A percentile compares a stretch with the other conserved stretches of the same genome.
Evolutionary conservation across 2,329 filamentous ascomycete species (phyloP).

Genomic region (Penicillium janthinellum): DNA sequence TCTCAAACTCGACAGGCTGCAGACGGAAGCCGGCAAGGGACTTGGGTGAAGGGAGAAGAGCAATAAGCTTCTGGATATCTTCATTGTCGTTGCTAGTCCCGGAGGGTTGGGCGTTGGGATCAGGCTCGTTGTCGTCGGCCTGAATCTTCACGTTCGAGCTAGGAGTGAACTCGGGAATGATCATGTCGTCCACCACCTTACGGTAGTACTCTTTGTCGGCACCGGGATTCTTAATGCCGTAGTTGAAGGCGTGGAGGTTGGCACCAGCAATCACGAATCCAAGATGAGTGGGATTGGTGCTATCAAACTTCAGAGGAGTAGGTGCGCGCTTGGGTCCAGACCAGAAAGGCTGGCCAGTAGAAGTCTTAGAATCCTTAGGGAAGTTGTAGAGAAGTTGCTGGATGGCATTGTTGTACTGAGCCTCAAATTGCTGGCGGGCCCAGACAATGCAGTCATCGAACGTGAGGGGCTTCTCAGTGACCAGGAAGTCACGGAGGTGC

Average conservation of each 20-base stretch:
- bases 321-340: slow-evolving; percentile 97
- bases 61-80: slow-evolving; percentile 73
- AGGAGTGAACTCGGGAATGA: slow-evolving; percentile 91
- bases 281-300: slow-evolving; percentile 81
- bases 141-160: slow-evolving; percentile 94
- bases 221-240: slow-evolving; percentile 85
- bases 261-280: slow-evolving; percentile 85
- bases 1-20: slow-evolving; percentile 93
- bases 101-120: slow-evolving; percentile 71
- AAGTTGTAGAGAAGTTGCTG: slow-evolving; percentile 96
- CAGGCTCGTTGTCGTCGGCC: slow-evolving; percentile 90
- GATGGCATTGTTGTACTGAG: slow-evolving; percentile 95
- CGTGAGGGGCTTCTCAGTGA: slow-evolving; percentile 84
- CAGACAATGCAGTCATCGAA: slow-evolving; percentile 97
- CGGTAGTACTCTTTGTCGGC: slow-evolving; percentile 71
- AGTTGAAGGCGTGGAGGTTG: slow-evolving; percentile 96
- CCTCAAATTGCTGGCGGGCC: slow-evolving; percentile 92
- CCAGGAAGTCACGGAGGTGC: slow-evolving; percentile 84
- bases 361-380: slow-evolving; percentile 88
- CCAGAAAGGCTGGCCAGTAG: slow-evolving; percentile 91
- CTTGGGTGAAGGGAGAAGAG: slow-evolving; percentile 75
- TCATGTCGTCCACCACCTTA: slow-evolving; percentile 85
- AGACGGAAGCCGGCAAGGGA: slow-evolving; percentile 85
- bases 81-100: slow-evolving; percentile 67
- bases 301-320: slow-evolving; percentile 84